These are phyloP conservation scores for Tritrichomonas foetus DNA, from an alignment of 208 protist genomes.

Conservation along the genomic window DNA sequence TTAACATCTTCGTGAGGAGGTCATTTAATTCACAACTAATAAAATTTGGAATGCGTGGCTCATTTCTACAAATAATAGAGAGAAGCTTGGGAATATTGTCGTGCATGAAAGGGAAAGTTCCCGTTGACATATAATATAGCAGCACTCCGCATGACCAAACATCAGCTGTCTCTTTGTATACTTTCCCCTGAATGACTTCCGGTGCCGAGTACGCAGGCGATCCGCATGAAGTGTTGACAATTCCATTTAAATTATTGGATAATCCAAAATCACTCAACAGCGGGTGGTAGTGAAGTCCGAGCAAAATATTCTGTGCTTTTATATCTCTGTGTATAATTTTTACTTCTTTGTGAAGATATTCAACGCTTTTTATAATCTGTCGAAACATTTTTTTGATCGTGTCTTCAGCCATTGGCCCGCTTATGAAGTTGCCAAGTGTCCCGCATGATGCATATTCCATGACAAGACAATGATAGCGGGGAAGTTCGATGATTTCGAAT, in stretches of 20 bases:
- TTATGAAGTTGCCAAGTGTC: no score
- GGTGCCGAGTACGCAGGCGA: neutral
- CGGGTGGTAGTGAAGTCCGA: neutral
- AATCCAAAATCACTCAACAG: neutral
- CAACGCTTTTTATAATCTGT: no score
- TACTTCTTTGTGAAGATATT: constrained; percentile 6
- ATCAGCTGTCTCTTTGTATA: neutral
- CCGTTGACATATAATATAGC: neutral
- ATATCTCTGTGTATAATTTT: constrained; percentile 20
- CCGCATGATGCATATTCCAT: no score
- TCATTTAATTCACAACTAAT: neutral
- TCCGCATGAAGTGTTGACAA: neutral
- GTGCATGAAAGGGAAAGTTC: neutral
- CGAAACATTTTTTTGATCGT: no score
- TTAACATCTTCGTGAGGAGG: neutral
- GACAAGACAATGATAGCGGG: no score
- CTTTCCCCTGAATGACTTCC: neutral
- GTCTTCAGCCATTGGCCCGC: no score
- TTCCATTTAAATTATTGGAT: neutral
- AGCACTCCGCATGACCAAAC: neutral
- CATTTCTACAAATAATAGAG: neutral
- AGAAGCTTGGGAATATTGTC: neutral
- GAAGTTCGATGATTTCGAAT: no score
- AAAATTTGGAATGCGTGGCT: neutral
- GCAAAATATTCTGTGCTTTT: neutral